phyloP scores from a whole-genome alignment of 208 protist species.

The Lotmaria passim region DNA sequence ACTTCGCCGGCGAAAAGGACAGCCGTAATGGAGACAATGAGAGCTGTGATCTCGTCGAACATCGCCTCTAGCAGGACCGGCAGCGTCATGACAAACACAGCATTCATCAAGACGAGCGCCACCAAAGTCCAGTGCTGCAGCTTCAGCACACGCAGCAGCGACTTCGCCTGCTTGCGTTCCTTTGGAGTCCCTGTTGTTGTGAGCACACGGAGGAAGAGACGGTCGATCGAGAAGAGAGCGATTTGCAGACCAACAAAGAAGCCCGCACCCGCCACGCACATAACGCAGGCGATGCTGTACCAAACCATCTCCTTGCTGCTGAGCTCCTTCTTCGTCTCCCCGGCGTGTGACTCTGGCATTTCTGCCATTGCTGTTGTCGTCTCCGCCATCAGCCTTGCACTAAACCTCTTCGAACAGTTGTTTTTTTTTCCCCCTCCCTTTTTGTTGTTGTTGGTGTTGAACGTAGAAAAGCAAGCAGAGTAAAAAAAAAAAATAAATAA shows the following conservation, averaged over 20 bases:
- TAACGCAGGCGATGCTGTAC: slow-evolving; percentile 40
- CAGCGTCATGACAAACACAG: slow-evolving; percentile 75
- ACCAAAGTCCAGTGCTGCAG: slow-evolving; percentile 83
- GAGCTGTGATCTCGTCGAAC: slow-evolving; percentile 64
- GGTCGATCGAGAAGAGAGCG: slow-evolving; percentile 76
- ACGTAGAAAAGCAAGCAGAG: not conserved
- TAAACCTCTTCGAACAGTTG: no score
- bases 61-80: slow-evolving; percentile 81
- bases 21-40: slow-evolving; percentile 83
- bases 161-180: slow-evolving; percentile 39
- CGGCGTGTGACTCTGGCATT: not conserved
- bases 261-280: slow-evolving; percentile 48
- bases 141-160: slow-evolving; percentile 52
- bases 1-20: slow-evolving; percentile 93
- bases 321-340: slow-evolving; percentile 27
- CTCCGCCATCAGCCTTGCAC: no score
- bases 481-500: slow-evolving; percentile 3
- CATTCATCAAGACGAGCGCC: slow-evolving; percentile 83
- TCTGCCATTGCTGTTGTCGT: not conserved
- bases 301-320: slow-evolving; percentile 27
- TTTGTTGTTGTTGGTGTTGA: not conserved
- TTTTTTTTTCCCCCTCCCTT: not conserved
- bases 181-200: slow-evolving; percentile 52
- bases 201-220: slow-evolving; percentile 60
- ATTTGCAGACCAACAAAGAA: slow-evolving; percentile 70